These are phyloP conservation scores for Ogataea pini DNA, from an alignment of 805 yeast genomes.

Conservation along the genomic window DNA sequence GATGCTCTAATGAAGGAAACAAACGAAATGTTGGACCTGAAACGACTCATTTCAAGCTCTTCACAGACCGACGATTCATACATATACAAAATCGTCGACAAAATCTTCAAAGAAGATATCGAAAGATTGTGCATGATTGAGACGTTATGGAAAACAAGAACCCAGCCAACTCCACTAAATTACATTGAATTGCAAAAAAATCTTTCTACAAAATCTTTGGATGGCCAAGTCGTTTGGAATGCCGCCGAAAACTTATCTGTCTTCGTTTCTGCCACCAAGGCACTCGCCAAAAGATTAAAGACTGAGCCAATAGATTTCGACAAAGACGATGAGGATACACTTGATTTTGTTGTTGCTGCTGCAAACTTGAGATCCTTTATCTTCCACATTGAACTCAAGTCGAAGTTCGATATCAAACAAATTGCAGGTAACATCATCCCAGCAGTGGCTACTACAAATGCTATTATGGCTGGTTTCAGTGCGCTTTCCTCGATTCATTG, in stretches of 20 bases:
- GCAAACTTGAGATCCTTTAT: constrained; percentile 74
- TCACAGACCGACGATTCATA: constrained; percentile 31
- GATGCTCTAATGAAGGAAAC: constrained; percentile 65
- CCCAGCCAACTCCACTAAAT: constrained; percentile 64
- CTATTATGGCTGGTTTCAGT: constrained; percentile 88
- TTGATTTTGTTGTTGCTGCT: constrained; percentile 83
- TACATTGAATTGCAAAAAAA: constrained; percentile 21
- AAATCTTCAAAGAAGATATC: constrained; percentile 74
- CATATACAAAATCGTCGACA: constrained; percentile 49
- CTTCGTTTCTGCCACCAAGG: constrained; percentile 48
- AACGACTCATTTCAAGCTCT: constrained; percentile 34
- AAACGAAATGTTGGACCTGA: constrained; percentile 59
- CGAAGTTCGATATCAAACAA: constrained; percentile 86
- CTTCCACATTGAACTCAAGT: constrained; percentile 67
- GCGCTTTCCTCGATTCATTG: constrained; percentile 67
- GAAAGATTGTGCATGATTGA: constrained; percentile 69
- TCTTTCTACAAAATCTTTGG: constrained; percentile 6
- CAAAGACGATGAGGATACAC: constrained; percentile 91
- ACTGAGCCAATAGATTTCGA: constrained; percentile 66
- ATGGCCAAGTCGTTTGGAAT: constrained; percentile 57
- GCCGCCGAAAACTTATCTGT: constrained; percentile 62
- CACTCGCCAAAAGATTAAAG: constrained; percentile 49
- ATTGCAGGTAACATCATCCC: constrained; percentile 98
- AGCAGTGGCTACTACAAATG: constrained; percentile 97
- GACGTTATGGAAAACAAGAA: constrained; percentile 74